Conservation (phyloP, 1,284 basidiomycete species). For the Sporisorium graminicola region DNA sequence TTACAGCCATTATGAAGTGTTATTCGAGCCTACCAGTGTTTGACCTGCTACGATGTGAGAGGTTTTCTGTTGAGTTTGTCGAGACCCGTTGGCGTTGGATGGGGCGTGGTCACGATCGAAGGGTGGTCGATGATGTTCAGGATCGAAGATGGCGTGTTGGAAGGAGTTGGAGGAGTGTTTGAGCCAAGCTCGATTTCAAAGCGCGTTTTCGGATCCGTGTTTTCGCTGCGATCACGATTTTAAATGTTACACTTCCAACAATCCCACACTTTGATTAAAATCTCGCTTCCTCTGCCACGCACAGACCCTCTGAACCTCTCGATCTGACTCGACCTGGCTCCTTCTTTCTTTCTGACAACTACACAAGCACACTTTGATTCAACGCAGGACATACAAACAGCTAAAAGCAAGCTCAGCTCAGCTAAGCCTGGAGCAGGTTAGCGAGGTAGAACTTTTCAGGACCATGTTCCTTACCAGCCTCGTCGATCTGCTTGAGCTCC, state of each 20-base stretch:
- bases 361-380: background rate
- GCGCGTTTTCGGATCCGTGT: constrained; percentile 41
- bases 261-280: background rate
- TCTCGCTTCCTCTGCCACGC: too few relatives aligned
- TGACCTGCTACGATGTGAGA: background rate
- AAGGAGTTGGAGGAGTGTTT: background rate
- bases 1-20: constrained; percentile 37
- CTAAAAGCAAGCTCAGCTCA: background rate
- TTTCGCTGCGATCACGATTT: constrained; percentile 31
- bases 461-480: constrained; percentile 44
- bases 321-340: too few relatives aligned
- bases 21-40: background rate
- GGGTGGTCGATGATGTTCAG: constrained; percentile 2
- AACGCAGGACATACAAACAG: background rate
- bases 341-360: background rate
- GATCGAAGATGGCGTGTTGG: background rate
- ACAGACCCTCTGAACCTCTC: too few relatives aligned
- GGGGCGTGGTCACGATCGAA: constrained; percentile 11
- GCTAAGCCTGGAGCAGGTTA: constrained; percentile 29
- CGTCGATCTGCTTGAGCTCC: constrained; percentile 50
- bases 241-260: constrained; percentile 7
- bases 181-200: constrained; percentile 18
- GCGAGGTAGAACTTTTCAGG: constrained; percentile 53
- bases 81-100: background rate
- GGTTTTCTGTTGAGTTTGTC: background rate